Conservation (phyloP, 2,329 filamentous ascomycete genomes). For the Fusarium oligoseptatum region DNA sequence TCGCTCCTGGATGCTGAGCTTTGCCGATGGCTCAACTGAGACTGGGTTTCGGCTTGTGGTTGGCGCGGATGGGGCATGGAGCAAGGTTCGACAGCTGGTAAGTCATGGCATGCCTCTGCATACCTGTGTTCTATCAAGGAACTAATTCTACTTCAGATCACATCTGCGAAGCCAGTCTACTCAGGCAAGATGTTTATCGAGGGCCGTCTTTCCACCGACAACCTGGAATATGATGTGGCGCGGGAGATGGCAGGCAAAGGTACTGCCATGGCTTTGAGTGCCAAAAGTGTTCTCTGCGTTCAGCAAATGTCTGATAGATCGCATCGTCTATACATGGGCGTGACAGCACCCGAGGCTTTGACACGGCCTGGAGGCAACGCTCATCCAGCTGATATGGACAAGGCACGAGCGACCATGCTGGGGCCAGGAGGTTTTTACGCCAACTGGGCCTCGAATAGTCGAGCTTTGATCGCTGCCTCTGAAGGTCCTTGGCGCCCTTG, state of each 20-base stretch:
- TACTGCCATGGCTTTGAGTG: not conserved
- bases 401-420: not conserved
- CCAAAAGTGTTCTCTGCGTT: not conserved
- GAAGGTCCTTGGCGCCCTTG: not conserved
- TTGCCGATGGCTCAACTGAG: not conserved
- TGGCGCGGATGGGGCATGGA: not conserved
- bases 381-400: not conserved
- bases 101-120: not conserved
- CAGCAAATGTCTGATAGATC: not conserved
- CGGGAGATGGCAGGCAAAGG: not conserved
- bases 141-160: not conserved
- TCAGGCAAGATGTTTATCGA: not conserved
- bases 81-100: not conserved
- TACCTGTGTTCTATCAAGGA: not conserved
- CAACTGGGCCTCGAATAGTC: not conserved
- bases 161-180: not conserved
- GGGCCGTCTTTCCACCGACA: not conserved
- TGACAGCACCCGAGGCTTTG: not conserved
- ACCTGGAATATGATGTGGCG: not conserved
- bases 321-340: not conserved
- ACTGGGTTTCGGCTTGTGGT: not conserved
- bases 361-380: not conserved
- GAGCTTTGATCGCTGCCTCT: not conserved
- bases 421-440: not conserved
- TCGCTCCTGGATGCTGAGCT: not conserved